These are phyloP conservation scores for Colletotrichum costaricense DNA, from an alignment of 2,329 filamentous ascomycete genomes.

Conservation along the genomic window DNA sequence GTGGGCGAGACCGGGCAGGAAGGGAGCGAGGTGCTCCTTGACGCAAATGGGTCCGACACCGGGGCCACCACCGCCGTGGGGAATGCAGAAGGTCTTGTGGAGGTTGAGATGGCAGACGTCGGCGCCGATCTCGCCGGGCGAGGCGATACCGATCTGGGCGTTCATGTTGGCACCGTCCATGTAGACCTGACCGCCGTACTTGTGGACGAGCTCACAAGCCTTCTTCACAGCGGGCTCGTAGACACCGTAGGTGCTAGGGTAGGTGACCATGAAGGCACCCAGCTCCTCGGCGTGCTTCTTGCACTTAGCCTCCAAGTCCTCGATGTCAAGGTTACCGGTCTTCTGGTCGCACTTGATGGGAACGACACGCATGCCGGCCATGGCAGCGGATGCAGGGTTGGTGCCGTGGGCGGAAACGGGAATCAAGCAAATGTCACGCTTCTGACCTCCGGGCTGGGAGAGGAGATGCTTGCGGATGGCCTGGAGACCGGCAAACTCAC, in stretches of 20 bases:
- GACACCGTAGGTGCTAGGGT: slow-evolving; percentile 94
- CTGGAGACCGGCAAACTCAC: slow-evolving; percentile 91
- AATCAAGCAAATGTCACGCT: slow-evolving; percentile 92
- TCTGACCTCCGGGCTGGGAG: slow-evolving; percentile 71
- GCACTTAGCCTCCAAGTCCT: slow-evolving; percentile 87
- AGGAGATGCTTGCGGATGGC: slow-evolving; percentile 89
- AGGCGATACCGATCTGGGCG: slow-evolving; percentile 94
- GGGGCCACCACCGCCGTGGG: slow-evolving; percentile 92
- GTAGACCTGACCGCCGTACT: slow-evolving; percentile 92
- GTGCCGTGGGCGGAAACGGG: slow-evolving; percentile 96
- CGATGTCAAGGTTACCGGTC: slow-evolving; percentile 90
- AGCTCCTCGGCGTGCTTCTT: slow-evolving; percentile 87
- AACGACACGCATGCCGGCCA: slow-evolving; percentile 95
- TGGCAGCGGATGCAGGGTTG: slow-evolving; percentile 93
- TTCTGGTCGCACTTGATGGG: slow-evolving; percentile 88
- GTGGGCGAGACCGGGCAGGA: slow-evolving; percentile 70
- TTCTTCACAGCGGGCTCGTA: slow-evolving; percentile 92
- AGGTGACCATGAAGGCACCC: slow-evolving; percentile 96
- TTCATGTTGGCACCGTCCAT: slow-evolving; percentile 99
- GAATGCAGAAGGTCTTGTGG: slow-evolving; percentile 99
- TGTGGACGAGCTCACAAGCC: slow-evolving; percentile 86
- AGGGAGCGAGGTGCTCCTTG: slow-evolving; percentile 80
- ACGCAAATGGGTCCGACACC: slow-evolving; percentile 96
- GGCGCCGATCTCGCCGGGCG: slow-evolving; percentile 92
- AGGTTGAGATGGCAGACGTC: slow-evolving; percentile 98